Percentiles rank a stretch among this genome's conserved stretches.
phyloP scores from a whole-genome alignment of 805 yeast genomes.

The Cyberlindnera lachancei region DNA sequence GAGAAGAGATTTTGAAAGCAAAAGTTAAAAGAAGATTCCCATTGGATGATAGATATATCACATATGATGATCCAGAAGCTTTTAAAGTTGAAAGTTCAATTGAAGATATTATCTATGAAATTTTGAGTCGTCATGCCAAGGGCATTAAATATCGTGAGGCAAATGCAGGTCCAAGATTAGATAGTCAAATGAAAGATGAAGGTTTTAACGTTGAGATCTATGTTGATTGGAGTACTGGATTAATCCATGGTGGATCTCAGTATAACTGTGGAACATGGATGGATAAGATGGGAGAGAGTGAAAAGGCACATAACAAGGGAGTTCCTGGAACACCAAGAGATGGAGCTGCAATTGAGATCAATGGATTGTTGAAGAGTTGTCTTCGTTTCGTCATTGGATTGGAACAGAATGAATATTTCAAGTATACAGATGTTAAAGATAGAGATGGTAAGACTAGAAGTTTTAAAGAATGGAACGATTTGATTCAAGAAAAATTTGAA shows the following conservation, averaged over 20 bases:
- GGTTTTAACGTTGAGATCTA: conserved; percentile 80
- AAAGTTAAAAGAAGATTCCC: conserved; percentile 82
- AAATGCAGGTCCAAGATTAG: conserved; percentile 84
- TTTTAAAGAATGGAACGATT: conserved; percentile 64
- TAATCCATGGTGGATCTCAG: conserved; percentile 87
- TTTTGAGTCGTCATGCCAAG: conserved; percentile 78
- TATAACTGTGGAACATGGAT: conserved; percentile 98
- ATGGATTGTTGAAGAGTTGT: conserved; percentile 78
- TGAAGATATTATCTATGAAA: conserved; percentile 74
- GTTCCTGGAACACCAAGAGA: conserved; percentile 96
- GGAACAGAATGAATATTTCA: conserved; percentile 45
- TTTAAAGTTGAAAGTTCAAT: conserved; percentile 64
- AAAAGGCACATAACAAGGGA: conserved; percentile 76
- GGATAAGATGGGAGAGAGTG: conserved; percentile 99
- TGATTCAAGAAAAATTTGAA: conserved; percentile 71
- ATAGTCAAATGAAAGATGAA: conserved; percentile 85
- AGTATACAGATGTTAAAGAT: conserved; percentile 47
- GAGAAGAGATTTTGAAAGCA: conserved; percentile 57
- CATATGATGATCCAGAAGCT: conserved; percentile 64
- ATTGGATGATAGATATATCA: conserved; percentile 70
- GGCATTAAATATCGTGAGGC: conserved; percentile 90
- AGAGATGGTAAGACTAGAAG: conserved; percentile 51
- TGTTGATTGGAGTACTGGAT: conserved; percentile 87
- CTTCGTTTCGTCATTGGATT: conserved; percentile 71
- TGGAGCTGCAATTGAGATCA: conserved; percentile 93